These are phyloP conservation scores for Lyophyllum decastes DNA, from an alignment of 768 basidiomycete genomes.

Conservation along the genomic window DNA sequence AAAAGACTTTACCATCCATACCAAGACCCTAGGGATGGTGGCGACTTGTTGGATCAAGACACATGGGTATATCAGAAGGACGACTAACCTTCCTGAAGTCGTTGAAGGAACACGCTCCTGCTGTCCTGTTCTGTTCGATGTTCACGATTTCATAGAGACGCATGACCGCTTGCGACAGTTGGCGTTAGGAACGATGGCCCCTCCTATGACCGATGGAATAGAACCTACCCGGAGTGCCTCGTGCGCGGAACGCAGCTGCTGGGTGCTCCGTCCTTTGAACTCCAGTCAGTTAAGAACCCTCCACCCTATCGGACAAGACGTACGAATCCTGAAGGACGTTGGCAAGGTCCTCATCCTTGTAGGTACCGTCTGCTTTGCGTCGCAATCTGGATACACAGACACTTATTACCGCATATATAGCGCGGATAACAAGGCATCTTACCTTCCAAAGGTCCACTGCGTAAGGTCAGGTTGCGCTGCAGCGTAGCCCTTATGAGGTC, in stretches of 20 bases:
- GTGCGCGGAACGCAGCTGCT: conserved; percentile 74
- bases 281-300: conserved; percentile 1
- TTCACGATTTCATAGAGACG: conserved; percentile 83
- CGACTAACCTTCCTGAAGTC: conserved; percentile 68
- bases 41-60: background rate
- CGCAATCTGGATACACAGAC: conserved; percentile 44
- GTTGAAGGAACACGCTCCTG: conserved; percentile 84
- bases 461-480: conserved; percentile 43
- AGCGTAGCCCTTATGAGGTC: conserved; percentile 54
- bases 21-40: conserved; percentile 75
- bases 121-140: conserved; percentile 71
- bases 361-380: conserved; percentile 59
- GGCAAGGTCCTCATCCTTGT: conserved; percentile 74
- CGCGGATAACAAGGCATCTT: conserved; percentile 19
- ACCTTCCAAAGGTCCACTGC: conserved; percentile 73
- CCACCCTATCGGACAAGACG: conserved; percentile 23
- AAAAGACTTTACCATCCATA: conserved; percentile 56
- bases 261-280: conserved; percentile 62
- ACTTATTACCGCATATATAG: background rate
- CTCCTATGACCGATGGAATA: background rate
- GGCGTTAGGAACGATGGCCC: background rate
- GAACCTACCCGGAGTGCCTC: conserved; percentile 61
- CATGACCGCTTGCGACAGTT: conserved; percentile 48
- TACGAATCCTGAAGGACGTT: conserved; percentile 67
- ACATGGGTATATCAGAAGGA: background rate